These are phyloP conservation scores for Boletellus emodensis DNA, from an alignment of 768 basidiomycete genomes.

Conservation along the genomic window DNA sequence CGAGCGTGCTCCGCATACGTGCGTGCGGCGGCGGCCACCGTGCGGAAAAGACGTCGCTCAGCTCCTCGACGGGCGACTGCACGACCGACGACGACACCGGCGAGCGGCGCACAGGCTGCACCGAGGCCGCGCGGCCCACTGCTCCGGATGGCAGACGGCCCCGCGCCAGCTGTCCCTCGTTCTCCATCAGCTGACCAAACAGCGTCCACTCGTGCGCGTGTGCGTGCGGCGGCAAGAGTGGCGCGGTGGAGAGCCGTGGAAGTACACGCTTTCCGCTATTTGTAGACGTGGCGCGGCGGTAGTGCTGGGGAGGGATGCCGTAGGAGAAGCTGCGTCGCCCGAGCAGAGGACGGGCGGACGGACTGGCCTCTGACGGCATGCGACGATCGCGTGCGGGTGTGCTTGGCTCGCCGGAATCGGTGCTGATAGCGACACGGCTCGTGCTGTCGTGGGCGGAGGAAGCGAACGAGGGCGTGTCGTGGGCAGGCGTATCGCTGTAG, in stretches of 20 bases:
- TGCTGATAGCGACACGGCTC: slow-evolving; percentile 10
- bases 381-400: slow-evolving; percentile 7
- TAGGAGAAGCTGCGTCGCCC: slow-evolving; percentile 14
- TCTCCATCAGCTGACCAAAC: slow-evolving; percentile 70
- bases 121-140: slow-evolving; percentile 6
- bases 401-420: slow-evolving; percentile 10
- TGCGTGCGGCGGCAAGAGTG: slow-evolving; percentile 7
- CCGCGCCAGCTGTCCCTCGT: slow-evolving; percentile 43
- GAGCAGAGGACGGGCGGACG: slow-evolving; percentile 1
- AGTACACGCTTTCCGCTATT: slow-evolving; percentile 15
- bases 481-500: slow-evolving; percentile 6
- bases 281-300: not conserved
- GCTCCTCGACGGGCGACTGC: slow-evolving; percentile 3
- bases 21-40: not conserved
- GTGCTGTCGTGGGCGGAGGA: slow-evolving; percentile 14
- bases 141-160: not conserved
- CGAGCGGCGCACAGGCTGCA: not conserved
- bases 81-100: not conserved
- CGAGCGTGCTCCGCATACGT: not conserved
- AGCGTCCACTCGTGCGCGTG: slow-evolving; percentile 54
- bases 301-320: not conserved
- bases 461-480: slow-evolving; percentile 14
- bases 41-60: not conserved
- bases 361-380: slow-evolving; percentile 14
- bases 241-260: slow-evolving; percentile 4